Evolutionary conservation across 306 rosid species (phyloP).

Genomic region (Glycyrrhiza uralensis): DNA sequence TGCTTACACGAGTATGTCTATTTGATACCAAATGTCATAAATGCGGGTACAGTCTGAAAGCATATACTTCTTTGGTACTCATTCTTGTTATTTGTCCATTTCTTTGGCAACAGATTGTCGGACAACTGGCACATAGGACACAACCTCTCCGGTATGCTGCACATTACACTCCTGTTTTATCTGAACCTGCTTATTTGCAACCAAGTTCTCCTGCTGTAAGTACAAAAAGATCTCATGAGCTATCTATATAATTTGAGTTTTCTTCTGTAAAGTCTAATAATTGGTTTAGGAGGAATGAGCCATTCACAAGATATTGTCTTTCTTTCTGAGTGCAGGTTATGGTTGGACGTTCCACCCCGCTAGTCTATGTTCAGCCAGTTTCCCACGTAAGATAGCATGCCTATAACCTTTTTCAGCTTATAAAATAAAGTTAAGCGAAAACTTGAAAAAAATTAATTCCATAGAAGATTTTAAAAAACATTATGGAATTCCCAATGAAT

Average conservation of each 20-base stretch:
- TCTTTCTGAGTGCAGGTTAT: slow-evolving; percentile 56
- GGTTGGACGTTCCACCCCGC: slow-evolving; percentile 78
- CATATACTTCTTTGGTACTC: not conserved
- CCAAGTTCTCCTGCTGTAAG: slow-evolving; percentile 78
- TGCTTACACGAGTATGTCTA: not conserved
- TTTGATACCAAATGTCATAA: slow-evolving; percentile 16
- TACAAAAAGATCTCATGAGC: slow-evolving; percentile 15
- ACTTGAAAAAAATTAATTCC: not conserved
- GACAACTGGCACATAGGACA: slow-evolving; percentile 61
- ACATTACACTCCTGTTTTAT: slow-evolving; percentile 60
- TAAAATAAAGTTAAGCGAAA: not conserved
- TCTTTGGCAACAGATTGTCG: slow-evolving; percentile 56
- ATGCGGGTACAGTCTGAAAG: not conserved
- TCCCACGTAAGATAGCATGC: slow-evolving; percentile 63
- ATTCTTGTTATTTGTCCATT: slow-evolving; percentile 16
- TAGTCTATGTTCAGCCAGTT: slow-evolving; percentile 76
- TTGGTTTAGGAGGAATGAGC: slow-evolving; percentile 8
- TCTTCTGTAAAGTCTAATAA: not conserved
- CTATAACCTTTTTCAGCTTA: slow-evolving; percentile 12
- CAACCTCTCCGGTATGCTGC: slow-evolving; percentile 62
- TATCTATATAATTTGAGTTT: slow-evolving; percentile 19
- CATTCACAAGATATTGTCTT: not conserved
- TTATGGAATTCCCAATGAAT: slow-evolving; percentile 8
- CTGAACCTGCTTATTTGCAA: slow-evolving; percentile 64
- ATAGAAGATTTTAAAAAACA: not conserved